Percentiles rank a stretch among this genome's conserved stretches.
phyloP scores from a whole-genome alignment of 768 basidiomycete genomes.

The Mrakia gelida region DNA sequence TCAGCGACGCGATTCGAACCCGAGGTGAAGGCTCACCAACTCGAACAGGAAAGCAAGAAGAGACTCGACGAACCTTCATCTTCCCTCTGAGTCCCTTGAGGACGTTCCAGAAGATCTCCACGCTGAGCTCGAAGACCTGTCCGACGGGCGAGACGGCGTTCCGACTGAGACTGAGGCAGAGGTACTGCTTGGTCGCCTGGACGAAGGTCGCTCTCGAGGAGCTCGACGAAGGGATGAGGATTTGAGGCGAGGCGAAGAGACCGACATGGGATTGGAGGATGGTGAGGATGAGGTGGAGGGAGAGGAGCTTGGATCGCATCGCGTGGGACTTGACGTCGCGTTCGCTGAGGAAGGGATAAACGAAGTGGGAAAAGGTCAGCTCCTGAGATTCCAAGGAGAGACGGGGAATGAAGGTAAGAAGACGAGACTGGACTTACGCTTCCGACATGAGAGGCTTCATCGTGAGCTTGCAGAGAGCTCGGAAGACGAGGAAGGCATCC shows the following conservation, averaged over 20 bases:
- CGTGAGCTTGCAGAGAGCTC: slow-evolving; percentile 92
- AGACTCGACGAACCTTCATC: slow-evolving; percentile 66
- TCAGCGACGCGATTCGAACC: neutral
- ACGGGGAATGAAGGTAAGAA: neutral
- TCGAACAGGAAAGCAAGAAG: neutral
- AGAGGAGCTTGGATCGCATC: slow-evolving; percentile 93
- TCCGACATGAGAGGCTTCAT: slow-evolving; percentile 95
- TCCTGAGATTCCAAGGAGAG: neutral
- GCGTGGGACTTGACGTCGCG: slow-evolving; percentile 93
- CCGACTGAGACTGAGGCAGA: slow-evolving; percentile 84
- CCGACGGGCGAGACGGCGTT: slow-evolving; percentile 93
- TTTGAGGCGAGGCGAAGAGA: slow-evolving; percentile 77
- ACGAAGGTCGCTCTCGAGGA: slow-evolving; percentile 84
- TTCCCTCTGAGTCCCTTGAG: slow-evolving; percentile 90
- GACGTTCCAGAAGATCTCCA: slow-evolving; percentile 97
- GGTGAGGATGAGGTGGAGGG: slow-evolving; percentile 87
- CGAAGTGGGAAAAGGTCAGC: neutral
- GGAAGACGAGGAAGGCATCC: slow-evolving; percentile 95
- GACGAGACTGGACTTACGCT: slow-evolving; percentile 55
- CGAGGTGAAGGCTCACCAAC: too few species aligned
- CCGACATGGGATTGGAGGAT: slow-evolving; percentile 87
- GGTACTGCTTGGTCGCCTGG: slow-evolving; percentile 92
- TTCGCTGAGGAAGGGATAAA: slow-evolving; percentile 56
- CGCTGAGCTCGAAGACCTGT: slow-evolving; percentile 95
- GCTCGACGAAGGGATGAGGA: slow-evolving; percentile 88